Percentiles rank a stretch among this genome's conserved stretches.
These are phyloP conservation scores for Sclerotinia nivalis DNA, from an alignment of 2,329 filamentous ascomycete genomes.

Conservation along the genomic window DNA sequence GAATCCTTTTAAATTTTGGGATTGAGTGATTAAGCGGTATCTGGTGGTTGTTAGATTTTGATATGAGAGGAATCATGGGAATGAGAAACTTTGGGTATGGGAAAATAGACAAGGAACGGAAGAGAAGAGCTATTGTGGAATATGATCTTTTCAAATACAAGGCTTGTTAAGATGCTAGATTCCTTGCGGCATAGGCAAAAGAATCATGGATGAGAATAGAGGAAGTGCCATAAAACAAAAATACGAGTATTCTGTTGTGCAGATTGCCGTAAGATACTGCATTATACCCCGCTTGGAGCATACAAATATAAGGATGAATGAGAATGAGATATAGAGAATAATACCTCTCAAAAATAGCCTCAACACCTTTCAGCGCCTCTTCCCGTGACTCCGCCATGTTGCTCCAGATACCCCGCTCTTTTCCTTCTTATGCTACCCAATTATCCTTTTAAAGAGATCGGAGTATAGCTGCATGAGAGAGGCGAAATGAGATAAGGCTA, in stretches of 20 bases:
- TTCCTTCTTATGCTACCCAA: neutral
- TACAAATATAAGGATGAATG: neutral
- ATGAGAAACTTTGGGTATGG: neutral
- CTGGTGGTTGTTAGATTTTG: slow-evolving; percentile 26
- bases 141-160: neutral
- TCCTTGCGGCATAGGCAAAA: neutral
- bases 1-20: slow-evolving; percentile 29
- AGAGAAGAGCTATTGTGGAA: neutral
- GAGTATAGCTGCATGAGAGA: neutral
- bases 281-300: neutral
- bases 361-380: slow-evolving; percentile 35
- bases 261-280: too few relatives aligned
- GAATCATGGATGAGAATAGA: neutral
- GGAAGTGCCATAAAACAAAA: neutral
- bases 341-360: slow-evolving; percentile 39
- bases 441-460: too few relatives aligned
- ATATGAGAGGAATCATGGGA: neutral
- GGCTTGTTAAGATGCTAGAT: neutral
- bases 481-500: too few relatives aligned
- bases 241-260: too few relatives aligned
- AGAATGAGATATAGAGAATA: neutral
- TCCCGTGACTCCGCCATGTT: slow-evolving; percentile 25
- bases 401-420: slow-evolving; percentile 16
- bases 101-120: neutral
- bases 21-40: slow-evolving; percentile 33